phyloP scores from a whole-genome alignment of 2,329 filamentous ascomycete genomes.

The Ceratocystis destructans region DNA sequence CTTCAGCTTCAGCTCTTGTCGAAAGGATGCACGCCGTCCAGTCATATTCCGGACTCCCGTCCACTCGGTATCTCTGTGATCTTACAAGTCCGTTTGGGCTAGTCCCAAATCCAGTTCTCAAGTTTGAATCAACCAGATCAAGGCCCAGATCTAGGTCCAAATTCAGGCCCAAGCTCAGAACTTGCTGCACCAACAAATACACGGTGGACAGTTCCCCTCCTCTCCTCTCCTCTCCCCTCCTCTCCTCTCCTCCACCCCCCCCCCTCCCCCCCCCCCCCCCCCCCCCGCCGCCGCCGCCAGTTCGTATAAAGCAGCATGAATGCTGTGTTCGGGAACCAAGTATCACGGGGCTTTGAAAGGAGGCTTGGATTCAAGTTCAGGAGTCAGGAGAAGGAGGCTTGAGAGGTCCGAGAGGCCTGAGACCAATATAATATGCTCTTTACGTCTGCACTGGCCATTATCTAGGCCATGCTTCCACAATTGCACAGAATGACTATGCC shows the following conservation, averaged over 20 bases:
- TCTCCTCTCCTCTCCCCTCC: neutral
- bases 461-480: neutral
- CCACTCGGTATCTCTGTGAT: neutral
- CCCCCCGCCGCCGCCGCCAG: no score
- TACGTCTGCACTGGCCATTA: neutral
- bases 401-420: slow-evolving; percentile 3
- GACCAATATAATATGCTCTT: slow-evolving; percentile 5
- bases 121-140: neutral
- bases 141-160: no score
- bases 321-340: neutral
- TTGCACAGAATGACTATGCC: neutral
- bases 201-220: neutral
- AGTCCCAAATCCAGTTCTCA: neutral
- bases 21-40: neutral
- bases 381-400: slow-evolving; percentile 7
- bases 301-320: neutral
- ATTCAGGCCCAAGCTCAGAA: neutral
- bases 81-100: slow-evolving; percentile 1
- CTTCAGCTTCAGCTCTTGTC: neutral
- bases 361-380: slow-evolving; percentile 2
- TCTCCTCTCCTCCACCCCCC: no score
- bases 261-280: no score
- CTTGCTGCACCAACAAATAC: neutral
- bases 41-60: slow-evolving; percentile 1
- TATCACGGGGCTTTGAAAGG: neutral